A percentile compares a stretch with the other conserved stretches of the same genome.
These are phyloP conservation scores for Leishmania martiniquensis DNA, from an alignment of 208 protist species.

Conservation along the genomic window DNA sequence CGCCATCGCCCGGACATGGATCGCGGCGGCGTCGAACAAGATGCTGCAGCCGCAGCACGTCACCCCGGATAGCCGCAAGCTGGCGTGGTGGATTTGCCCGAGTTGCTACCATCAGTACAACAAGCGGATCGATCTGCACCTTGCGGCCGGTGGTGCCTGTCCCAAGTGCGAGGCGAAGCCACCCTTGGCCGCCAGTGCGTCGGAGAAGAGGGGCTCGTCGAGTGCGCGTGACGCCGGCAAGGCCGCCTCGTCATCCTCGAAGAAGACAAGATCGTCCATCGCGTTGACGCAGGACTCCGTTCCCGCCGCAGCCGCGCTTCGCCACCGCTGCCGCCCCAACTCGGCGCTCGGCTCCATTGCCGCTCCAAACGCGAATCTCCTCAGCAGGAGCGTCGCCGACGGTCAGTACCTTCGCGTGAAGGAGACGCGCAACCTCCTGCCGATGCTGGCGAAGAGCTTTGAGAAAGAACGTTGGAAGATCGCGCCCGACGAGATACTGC, in stretches of 20 bases:
- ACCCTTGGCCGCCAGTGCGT: neutral
- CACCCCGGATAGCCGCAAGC: conserved; percentile 58
- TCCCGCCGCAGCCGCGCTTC: conserved; percentile 14
- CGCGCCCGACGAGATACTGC: conserved; percentile 44
- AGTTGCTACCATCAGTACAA: conserved; percentile 63
- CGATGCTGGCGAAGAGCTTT: conserved; percentile 90
- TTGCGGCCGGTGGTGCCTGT: conserved; percentile 68
- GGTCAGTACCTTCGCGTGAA: conserved; percentile 55
- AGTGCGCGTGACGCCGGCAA: neutral
- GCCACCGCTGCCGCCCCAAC: conserved; percentile 64
- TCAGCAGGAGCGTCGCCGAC: conserved; percentile 80
- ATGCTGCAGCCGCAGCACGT: conserved; percentile 86
- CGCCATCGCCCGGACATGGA: conserved; percentile 65
- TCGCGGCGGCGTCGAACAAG: conserved; percentile 78
- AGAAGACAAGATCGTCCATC: neutral
- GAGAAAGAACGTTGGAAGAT: conserved; percentile 69
- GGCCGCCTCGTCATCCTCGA: neutral
- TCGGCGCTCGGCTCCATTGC: conserved; percentile 42
- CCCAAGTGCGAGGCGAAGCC: conserved; percentile 63
- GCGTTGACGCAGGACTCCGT: neutral
- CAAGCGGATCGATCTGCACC: conserved; percentile 79
- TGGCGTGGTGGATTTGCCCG: conserved; percentile 82
- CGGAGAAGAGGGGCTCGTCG: neutral
- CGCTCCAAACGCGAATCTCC: conserved; percentile 57
- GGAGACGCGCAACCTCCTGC: conserved; percentile 77